Percentiles rank a stretch among this genome's conserved stretches.
Conservation (phyloP, 1,284 basidiomycete species). For the Malassezia globosa region DNA sequence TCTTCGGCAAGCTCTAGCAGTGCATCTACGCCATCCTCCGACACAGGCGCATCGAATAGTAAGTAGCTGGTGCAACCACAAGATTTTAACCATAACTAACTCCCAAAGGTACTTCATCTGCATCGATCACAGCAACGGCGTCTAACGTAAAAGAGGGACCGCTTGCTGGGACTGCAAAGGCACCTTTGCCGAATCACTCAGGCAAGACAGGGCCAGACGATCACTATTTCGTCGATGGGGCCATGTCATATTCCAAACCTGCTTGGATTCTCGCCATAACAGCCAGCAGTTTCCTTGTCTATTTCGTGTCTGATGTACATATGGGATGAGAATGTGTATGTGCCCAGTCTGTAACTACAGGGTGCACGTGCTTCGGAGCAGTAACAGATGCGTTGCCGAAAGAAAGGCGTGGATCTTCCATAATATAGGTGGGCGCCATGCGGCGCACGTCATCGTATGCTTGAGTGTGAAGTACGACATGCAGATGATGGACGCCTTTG, state of each 20-base stretch:
- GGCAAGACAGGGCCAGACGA: slow-evolving; percentile 9
- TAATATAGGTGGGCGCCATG: not conserved
- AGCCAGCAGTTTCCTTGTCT: too few species aligned
- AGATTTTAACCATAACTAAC: too few species aligned
- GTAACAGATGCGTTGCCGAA: not conserved
- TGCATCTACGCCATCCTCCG: not conserved
- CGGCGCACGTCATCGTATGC: not conserved
- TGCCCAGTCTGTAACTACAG: not conserved
- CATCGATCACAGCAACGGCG: slow-evolving; percentile 10
- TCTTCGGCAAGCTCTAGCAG: not conserved
- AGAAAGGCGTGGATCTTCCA: not conserved
- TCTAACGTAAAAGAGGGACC: slow-evolving; percentile 1
- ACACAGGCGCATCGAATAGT: too few species aligned
- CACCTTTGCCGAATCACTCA: not conserved
- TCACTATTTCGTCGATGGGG: slow-evolving; percentile 9
- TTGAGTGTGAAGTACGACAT: not conserved
- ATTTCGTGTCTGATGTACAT: not conserved
- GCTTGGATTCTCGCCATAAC: too few species aligned
- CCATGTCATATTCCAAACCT: too few species aligned
- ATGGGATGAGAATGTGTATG: not conserved
- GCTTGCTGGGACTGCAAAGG: slow-evolving; percentile 7
- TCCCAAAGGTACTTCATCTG: too few species aligned
- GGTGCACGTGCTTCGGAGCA: not conserved
- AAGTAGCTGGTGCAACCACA: too few species aligned
- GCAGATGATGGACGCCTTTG: not conserved